Percentiles rank a stretch among this genome's conserved stretches.
Conservation (phyloP, 768 basidiomycete species). For the Tulasnella calospora region DNA sequence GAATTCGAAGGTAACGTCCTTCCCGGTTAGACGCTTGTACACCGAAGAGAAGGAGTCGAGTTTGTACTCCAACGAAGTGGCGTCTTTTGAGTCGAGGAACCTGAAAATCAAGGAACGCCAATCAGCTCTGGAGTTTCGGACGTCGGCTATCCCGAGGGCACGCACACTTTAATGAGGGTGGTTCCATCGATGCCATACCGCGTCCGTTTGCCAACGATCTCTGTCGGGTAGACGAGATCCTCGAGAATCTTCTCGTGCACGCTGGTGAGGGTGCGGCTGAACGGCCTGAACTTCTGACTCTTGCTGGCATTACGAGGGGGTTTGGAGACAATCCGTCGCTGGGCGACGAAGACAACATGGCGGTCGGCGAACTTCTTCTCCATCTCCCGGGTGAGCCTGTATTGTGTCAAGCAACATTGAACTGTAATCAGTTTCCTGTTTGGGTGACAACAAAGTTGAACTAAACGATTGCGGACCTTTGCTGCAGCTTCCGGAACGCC, state of each 20-base stretch:
- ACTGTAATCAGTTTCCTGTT: background rate
- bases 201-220: slow-evolving; percentile 98
- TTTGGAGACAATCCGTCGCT: slow-evolving; percentile 97
- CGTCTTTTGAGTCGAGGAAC: slow-evolving; percentile 95
- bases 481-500: slow-evolving; percentile 97
- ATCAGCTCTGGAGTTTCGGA: background rate
- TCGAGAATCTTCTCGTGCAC: slow-evolving; percentile 99
- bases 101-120: slow-evolving; percentile 45
- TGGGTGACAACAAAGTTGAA: background rate
- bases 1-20: slow-evolving; percentile 94
- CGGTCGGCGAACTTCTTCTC: slow-evolving; percentile 99
- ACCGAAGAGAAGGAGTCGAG: slow-evolving; percentile 98
- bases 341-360: slow-evolving; percentile 97
- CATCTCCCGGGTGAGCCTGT: slow-evolving; percentile 92
- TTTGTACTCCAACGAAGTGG: slow-evolving; percentile 99
- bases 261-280: slow-evolving; percentile 91
- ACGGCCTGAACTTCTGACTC: slow-evolving; percentile 86
- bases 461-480: slow-evolving; percentile 53
- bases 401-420: background rate
- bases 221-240: slow-evolving; percentile 97
- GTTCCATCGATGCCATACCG: slow-evolving; percentile 89
- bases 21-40: slow-evolving; percentile 91
- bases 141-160: slow-evolving; percentile 31
- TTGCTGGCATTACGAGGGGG: slow-evolving; percentile 90
- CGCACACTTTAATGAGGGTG: slow-evolving; percentile 96